Conservation (phyloP, 2,329 filamentous ascomycete species). For the Dactylellina leptospora region DNA sequence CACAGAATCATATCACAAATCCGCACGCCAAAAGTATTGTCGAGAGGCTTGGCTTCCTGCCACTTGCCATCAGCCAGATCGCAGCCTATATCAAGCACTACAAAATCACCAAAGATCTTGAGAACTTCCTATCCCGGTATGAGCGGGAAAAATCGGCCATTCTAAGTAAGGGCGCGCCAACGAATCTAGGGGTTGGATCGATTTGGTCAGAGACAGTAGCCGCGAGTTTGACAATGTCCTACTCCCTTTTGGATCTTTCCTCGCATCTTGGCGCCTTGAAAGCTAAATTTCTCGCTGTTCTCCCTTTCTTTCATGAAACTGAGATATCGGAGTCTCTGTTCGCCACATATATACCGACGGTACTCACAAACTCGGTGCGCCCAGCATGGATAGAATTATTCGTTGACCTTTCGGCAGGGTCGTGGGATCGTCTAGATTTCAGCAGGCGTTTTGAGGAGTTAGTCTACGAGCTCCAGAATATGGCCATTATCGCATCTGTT, state of each 20-base stretch:
- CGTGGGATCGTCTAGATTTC: background rate
- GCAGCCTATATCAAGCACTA: background rate
- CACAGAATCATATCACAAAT: background rate
- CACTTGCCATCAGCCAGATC: conserved; percentile 2
- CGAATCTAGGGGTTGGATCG: background rate
- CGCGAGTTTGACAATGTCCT: conserved; percentile 9
- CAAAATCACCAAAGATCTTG: background rate
- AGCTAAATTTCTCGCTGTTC: background rate
- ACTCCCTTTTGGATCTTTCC: background rate
- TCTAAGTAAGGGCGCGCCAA: background rate
- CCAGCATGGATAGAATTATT: background rate
- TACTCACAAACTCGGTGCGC: background rate
- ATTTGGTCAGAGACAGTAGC: background rate
- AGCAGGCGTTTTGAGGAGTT: background rate
- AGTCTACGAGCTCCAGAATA: background rate
- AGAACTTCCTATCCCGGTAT: conserved; percentile 1
- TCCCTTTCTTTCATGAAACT: background rate
- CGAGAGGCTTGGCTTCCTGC: background rate
- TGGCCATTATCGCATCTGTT: background rate
- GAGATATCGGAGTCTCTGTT: conserved; percentile 8
- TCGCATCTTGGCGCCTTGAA: background rate
- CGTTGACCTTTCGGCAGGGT: background rate
- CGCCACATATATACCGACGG: background rate
- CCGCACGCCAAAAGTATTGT: background rate
- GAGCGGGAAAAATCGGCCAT: background rate